Evolutionary conservation across 768 basidiomycete species (phyloP).

Genomic region (Pulveroboletus sp.): DNA sequence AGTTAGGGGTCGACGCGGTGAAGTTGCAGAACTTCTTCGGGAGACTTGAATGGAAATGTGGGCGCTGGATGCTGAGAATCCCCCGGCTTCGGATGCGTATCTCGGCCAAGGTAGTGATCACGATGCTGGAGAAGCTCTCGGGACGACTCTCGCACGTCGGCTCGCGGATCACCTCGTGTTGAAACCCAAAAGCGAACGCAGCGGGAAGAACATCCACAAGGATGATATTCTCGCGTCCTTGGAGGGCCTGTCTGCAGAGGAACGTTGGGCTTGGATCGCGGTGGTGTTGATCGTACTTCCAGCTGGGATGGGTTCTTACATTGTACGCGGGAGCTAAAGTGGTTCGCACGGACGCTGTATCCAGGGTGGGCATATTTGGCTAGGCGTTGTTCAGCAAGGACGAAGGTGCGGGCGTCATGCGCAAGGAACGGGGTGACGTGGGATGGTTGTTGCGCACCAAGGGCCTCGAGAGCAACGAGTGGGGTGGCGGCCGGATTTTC

Average conservation of each 20-base stretch:
- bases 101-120: no score
- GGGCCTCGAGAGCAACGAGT: no score
- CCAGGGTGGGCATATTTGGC: slow-evolving; percentile 91
- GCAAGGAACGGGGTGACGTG: no score
- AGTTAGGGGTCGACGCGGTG: not conserved
- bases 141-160: slow-evolving; percentile 18
- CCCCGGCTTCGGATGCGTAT: not conserved
- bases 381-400: slow-evolving; percentile 70
- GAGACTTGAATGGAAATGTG: slow-evolving; percentile 87
- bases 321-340: slow-evolving; percentile 50
- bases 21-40: slow-evolving; percentile 52
- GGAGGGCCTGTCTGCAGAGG: slow-evolving; percentile 50
- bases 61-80: slow-evolving; percentile 48
- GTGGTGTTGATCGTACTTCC: slow-evolving; percentile 92
- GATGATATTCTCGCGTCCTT: slow-evolving; percentile 76
- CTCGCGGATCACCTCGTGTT: slow-evolving; percentile 64
- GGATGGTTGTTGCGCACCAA: no score
- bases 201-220: slow-evolving; percentile 95
- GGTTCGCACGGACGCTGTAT: slow-evolving; percentile 67
- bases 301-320: slow-evolving; percentile 58
- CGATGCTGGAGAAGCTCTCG: slow-evolving; percentile 22
- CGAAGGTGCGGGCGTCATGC: slow-evolving; percentile 28
- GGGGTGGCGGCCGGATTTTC: no score
- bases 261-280: slow-evolving; percentile 87
- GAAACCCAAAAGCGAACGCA: slow-evolving; percentile 98